Evolutionary conservation across 176 grass and related monocot species (phyloP).

Genomic region (Oryza coarctata): DNA sequence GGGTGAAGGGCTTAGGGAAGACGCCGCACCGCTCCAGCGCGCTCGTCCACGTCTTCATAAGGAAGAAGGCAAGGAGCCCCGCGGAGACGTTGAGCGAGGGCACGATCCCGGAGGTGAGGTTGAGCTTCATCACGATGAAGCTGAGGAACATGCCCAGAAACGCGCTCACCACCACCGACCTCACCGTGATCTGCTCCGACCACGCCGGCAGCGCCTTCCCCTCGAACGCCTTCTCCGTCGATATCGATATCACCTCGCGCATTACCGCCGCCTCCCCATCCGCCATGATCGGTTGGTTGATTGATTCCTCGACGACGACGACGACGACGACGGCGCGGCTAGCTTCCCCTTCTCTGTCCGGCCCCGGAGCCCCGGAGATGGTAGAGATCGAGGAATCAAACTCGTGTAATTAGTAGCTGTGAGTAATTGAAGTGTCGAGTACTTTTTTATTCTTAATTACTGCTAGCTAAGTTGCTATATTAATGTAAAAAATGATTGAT

Average conservation of each 20-base stretch:
- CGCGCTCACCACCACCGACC: constrained; percentile 59
- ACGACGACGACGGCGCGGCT: no score
- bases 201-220: constrained; percentile 51
- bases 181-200: constrained; percentile 68
- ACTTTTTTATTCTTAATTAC: no score
- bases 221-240: constrained; percentile 67
- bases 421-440: no score
- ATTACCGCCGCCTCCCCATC: neutral
- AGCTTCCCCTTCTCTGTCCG: neutral
- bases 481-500: no score
- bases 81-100: constrained; percentile 64
- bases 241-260: constrained; percentile 46
- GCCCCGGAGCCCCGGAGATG: no score
- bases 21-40: constrained; percentile 51
- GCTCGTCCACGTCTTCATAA: constrained; percentile 69
- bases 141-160: constrained; percentile 61
- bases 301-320: neutral
- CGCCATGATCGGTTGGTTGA: neutral
- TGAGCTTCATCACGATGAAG: constrained; percentile 92
- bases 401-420: no score
- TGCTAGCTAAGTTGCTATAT: no score
- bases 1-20: constrained; percentile 62
- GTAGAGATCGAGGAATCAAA: no score
- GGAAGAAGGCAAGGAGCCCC: constrained; percentile 70
- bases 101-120: constrained; percentile 72